Evolutionary conservation across 2,329 filamentous ascomycete species (phyloP).

Genomic region (Pseudopyrenochaeta lycopersici): DNA sequence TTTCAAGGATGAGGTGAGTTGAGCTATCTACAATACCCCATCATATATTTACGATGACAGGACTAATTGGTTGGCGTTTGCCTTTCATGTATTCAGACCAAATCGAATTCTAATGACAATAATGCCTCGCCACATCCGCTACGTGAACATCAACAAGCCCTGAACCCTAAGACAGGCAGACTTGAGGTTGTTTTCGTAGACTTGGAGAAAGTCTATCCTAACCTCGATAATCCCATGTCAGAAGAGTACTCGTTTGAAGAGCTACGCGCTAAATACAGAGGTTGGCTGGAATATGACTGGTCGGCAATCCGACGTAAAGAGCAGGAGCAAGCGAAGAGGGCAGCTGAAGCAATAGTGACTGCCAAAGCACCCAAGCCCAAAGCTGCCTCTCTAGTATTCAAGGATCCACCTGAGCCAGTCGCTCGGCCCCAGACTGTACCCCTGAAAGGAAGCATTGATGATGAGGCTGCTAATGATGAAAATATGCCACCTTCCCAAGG

Average conservation of each 20-base stretch:
- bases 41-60: slow-evolving; percentile 61
- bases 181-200: slow-evolving; percentile 89
- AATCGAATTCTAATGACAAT: slow-evolving; percentile 48
- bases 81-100: slow-evolving; percentile 62
- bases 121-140: slow-evolving; percentile 66
- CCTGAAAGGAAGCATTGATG: slow-evolving; percentile 46
- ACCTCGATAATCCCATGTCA: slow-evolving; percentile 69
- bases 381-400: slow-evolving; percentile 23
- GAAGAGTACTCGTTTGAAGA: slow-evolving; percentile 93
- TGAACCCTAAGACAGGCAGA: slow-evolving; percentile 84
- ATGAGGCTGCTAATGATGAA: slow-evolving; percentile 54
- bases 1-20: slow-evolving; percentile 95
- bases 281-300: slow-evolving; percentile 69
- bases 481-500: slow-evolving; percentile 57
- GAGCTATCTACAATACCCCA: slow-evolving; percentile 38
- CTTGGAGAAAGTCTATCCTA: slow-evolving; percentile 84
- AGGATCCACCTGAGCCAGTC: slow-evolving; percentile 22
- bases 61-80: slow-evolving; percentile 80
- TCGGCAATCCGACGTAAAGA: slow-evolving; percentile 43
- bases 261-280: slow-evolving; percentile 78
- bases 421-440: slow-evolving; percentile 38
- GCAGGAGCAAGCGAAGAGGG: slow-evolving; percentile 35
- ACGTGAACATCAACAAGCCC: slow-evolving; percentile 79
- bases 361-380: slow-evolving; percentile 21
- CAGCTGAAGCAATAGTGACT: slow-evolving; percentile 23